Base-by-base conservation (phyloP, 768 basidiomycete species). In the Hericium coralloides region DNA sequence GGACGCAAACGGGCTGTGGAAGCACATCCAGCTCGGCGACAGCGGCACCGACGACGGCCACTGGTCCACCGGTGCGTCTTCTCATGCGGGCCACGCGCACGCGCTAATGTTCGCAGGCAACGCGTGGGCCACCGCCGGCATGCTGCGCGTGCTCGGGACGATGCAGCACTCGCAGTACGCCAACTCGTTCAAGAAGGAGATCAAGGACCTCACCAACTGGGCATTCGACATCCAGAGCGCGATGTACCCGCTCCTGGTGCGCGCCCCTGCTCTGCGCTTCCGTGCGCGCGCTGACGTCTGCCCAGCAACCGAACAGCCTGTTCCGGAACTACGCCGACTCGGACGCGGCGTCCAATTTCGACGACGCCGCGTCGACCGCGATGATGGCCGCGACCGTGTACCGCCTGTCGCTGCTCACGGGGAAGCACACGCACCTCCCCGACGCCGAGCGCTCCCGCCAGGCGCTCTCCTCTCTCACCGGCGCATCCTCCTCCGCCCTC, bases 81-180 rank as follows among this genome's bases (percentile, higher is more conserved):
- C 6, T 12, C 14, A 8, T 18, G 14, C 31, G 10, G 10, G 31
- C 2, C 31, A 9, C 7, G 10, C 8, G 31, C 31, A 31, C 8
- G 10, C 8, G 15, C 12, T 36, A 36, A 52, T 17, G 43, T 31
- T 1, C 22, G 25, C 51, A 87, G 92, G 92, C 0, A 93, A 94
- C 56, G 92, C 75, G 2, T 95, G 93, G 93, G 93, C 88, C 0
- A 89, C 90, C 0, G 87, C 83, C 17, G 92, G 93, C 1, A 92
- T 92, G 79, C 73, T 90, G 10, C 84, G 92, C 6, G 92, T 94
- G 2, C 74, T 88, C 0, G 83, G 80, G 2, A 92, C 89, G 1
- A 84, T 92, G 57, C 74, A 79, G 60, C 71, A 79, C 36, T 88
- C 88, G 0, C 70, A 76, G 51, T 89, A 74, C 59, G 72, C 77